Evolutionary conservation across 257 asterid genomes (phyloP).

Genomic region (Prunella vulgaris): DNA sequence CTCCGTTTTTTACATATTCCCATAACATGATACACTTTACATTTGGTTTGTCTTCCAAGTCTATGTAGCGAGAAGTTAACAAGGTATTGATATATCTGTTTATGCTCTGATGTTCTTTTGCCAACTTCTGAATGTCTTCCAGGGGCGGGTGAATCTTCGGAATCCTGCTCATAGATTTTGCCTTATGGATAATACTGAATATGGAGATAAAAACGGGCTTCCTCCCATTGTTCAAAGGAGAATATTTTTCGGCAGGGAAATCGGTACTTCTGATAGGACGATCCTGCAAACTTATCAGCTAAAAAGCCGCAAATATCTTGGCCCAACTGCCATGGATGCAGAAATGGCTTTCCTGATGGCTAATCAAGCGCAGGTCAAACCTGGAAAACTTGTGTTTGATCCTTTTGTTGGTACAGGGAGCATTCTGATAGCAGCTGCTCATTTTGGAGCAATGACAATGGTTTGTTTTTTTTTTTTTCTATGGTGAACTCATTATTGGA

Average conservation of each 20-base stretch:
- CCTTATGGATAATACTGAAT: constrained; percentile 78
- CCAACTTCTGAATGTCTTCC: constrained; percentile 24
- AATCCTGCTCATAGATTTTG: constrained; percentile 73
- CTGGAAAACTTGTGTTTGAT: constrained; percentile 86
- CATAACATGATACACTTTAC: not conserved
- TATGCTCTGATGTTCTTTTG: not conserved
- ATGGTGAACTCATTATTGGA: constrained; percentile 1
- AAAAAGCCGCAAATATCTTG: constrained; percentile 93
- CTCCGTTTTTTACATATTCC: not conserved
- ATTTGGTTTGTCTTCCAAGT: not conserved
- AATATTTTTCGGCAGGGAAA: constrained; percentile 84
- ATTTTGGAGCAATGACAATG: constrained; percentile 98
- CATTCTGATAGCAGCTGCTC: constrained; percentile 93
- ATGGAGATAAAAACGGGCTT: constrained; percentile 78
- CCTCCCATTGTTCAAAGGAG: constrained; percentile 66
- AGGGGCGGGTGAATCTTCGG: constrained; percentile 84
- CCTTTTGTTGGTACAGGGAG: constrained; percentile 99
- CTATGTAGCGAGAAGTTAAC: not conserved
- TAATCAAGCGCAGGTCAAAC: constrained; percentile 83
- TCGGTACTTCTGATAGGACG: constrained; percentile 85
- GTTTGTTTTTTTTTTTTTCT: constrained; percentile 37
- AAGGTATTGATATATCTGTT: not conserved
- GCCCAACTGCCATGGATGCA: constrained; percentile 99
- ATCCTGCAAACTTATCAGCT: constrained; percentile 87
- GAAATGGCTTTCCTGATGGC: constrained; percentile 99